Conservation (phyloP, 2,329 filamentous ascomycete genomes). For the Phyllosticta citribraziliensis region DNA sequence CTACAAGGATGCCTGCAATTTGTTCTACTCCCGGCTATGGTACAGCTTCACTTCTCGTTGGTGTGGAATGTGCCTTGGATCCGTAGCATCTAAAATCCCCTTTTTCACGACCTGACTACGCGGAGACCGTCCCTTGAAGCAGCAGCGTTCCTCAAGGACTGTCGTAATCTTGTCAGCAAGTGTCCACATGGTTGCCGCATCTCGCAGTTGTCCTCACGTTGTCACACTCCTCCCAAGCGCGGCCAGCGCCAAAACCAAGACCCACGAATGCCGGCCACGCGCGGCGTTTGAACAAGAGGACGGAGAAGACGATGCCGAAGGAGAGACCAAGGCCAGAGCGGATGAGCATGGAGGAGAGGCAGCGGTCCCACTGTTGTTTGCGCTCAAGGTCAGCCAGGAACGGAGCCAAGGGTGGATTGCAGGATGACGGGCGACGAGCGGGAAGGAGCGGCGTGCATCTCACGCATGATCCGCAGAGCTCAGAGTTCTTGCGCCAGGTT, state of each 20-base stretch:
- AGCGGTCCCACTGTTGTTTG: conserved; percentile 81
- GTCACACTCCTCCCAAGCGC: conserved; percentile 98
- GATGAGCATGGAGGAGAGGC: conserved; percentile 93
- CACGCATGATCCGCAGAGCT: not conserved
- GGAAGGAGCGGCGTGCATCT: not conserved
- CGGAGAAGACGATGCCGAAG: conserved; percentile 97
- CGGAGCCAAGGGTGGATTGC: conserved; percentile 3
- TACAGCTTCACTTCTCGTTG: not conserved
- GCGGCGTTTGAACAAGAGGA: conserved; percentile 94
- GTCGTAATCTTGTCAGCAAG: conserved; percentile 1
- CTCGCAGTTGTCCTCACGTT: conserved; percentile 34
- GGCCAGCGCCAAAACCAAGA: conserved; percentile 86
- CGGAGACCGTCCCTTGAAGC: conserved; percentile 40
- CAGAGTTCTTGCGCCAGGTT: not conserved
- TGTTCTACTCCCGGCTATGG: not conserved
- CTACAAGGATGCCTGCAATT: not conserved
- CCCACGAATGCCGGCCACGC: conserved; percentile 96
- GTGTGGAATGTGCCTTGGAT: not conserved
- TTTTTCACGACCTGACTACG: conserved; percentile 34
- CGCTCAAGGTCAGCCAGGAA: conserved; percentile 2
- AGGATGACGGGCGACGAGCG: not conserved
- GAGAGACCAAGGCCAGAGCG: conserved; percentile 91
- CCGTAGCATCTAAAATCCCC: not conserved
- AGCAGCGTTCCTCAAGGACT: conserved; percentile 45
- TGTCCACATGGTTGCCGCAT: not conserved